These are phyloP conservation scores for Atkinsonella hypoxylon DNA, from an alignment of 2,329 filamentous ascomycete species.

Conservation along the genomic window DNA sequence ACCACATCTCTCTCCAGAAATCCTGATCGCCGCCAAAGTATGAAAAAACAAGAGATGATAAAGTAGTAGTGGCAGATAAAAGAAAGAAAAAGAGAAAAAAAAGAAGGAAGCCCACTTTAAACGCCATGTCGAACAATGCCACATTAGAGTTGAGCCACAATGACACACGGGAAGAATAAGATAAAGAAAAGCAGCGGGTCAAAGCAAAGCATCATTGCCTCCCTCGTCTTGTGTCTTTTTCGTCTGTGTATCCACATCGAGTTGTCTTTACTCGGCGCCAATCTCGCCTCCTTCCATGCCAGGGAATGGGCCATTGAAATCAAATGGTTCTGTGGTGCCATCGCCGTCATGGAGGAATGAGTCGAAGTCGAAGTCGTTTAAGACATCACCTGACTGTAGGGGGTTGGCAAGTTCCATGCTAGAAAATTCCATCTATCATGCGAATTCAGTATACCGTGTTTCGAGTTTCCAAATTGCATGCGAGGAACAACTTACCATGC, in stretches of 20 bases:
- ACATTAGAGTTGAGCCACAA: constrained; percentile 24
- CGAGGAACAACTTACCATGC: constrained; percentile 30
- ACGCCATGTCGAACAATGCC: constrained; percentile 30
- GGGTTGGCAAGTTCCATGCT: constrained; percentile 45
- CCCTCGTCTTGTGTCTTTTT: constrained; percentile 1
- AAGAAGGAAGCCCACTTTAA: constrained; percentile 15
- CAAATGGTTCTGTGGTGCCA: constrained; percentile 36
- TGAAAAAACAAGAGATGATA: constrained; percentile 21
- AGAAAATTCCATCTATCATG: constrained; percentile 30
- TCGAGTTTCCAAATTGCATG: neutral
- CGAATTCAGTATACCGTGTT: constrained; percentile 6
- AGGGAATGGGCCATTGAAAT: constrained; percentile 39
- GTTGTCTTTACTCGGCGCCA: constrained; percentile 36
- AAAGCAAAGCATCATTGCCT: constrained; percentile 2
- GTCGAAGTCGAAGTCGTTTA: constrained; percentile 57
- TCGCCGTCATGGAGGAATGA: constrained; percentile 49
- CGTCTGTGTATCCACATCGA: neutral
- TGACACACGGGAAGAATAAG: constrained; percentile 11
- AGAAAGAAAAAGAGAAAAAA: constrained; percentile 5
- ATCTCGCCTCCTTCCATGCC: constrained; percentile 47
- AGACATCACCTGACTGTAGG: constrained; percentile 40
- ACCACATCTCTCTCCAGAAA: constrained; percentile 15
- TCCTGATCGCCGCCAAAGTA: constrained; percentile 24
- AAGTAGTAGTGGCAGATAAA: constrained; percentile 10
- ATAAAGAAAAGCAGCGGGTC: constrained; percentile 10